These are phyloP conservation scores for Neovahlkampfia damariscottae DNA, from an alignment of 78 protist species.

Conservation along the genomic window DNA sequence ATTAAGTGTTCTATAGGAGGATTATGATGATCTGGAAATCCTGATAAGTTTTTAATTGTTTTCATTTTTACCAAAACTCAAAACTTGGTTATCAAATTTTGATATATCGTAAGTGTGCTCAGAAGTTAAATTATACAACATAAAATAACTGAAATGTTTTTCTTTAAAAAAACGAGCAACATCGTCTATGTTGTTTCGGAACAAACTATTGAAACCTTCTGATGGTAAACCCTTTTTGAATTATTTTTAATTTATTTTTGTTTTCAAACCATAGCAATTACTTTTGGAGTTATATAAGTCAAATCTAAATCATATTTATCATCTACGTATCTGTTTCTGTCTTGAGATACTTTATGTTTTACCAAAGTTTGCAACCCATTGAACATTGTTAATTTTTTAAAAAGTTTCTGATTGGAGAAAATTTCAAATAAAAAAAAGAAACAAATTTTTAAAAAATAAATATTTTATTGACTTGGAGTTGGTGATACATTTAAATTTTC, in stretches of 20 bases:
- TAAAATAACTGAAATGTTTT: conserved; percentile 6
- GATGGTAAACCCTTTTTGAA: too few species aligned
- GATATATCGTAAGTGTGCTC: conserved; percentile 10
- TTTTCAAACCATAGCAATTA: conserved; percentile 73
- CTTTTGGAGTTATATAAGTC: conserved; percentile 35
- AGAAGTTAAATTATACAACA: conserved; percentile 6
- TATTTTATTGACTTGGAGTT: too few species aligned
- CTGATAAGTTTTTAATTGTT: too few species aligned
- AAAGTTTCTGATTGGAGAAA: too few species aligned
- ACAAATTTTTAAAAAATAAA: too few species aligned
- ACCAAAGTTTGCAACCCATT: too few species aligned
- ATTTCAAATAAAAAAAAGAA: too few species aligned
- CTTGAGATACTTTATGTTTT: neutral
- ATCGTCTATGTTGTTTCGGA: conserved; percentile 29
- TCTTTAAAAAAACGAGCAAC: conserved; percentile 14
- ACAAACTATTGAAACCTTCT: conserved; percentile 15
- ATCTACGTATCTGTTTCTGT: neutral
- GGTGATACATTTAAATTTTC: neutral
- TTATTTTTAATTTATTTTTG: too few species aligned
- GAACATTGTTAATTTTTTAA: too few species aligned
- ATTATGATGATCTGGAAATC: conserved; percentile 24
- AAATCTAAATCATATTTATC: conserved; percentile 50
- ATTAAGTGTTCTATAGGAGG: conserved; percentile 12
- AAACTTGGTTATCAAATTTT: neutral
- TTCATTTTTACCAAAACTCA: too few species aligned